phyloP scores from a whole-genome alignment of 768 basidiomycete species.

The Ramaria rubella region DNA sequence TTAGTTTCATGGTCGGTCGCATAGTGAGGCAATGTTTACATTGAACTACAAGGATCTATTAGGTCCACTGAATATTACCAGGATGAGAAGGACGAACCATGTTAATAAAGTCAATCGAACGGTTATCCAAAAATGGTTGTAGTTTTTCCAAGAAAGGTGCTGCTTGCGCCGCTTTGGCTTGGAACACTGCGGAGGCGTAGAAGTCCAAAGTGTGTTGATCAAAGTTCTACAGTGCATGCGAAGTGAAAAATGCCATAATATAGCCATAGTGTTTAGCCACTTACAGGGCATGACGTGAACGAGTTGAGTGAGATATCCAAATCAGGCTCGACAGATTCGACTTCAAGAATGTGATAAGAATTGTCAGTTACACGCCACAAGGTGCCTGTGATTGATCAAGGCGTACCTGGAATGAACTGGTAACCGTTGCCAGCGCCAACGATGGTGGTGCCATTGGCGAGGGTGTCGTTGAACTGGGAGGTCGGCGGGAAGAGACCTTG shows the following conservation, averaged over 20 bases:
- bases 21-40: slow-evolving; percentile 36
- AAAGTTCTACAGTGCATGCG: slow-evolving; percentile 42
- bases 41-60: slow-evolving; percentile 52
- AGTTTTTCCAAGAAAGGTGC: slow-evolving; percentile 58
- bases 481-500: slow-evolving; percentile 64
- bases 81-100: slow-evolving; percentile 39
- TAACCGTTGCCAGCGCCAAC: slow-evolving; percentile 59
- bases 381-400: background rate
- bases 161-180: slow-evolving; percentile 48
- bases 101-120: slow-evolving; percentile 61
- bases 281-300: slow-evolving; percentile 52
- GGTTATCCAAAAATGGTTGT: slow-evolving; percentile 67
- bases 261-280: slow-evolving; percentile 11
- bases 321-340: slow-evolving; percentile 57
- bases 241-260: background rate
- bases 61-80: slow-evolving; percentile 14
- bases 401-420: slow-evolving; percentile 72
- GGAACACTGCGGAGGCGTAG: slow-evolving; percentile 61
- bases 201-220: slow-evolving; percentile 55
- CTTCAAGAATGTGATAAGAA: slow-evolving; percentile 26
- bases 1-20: background rate
- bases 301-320: slow-evolving; percentile 62
- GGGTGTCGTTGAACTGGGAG: slow-evolving; percentile 42
- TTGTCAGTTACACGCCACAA: background rate
- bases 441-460: slow-evolving; percentile 62